These are phyloP conservation scores for Flaveria robusta DNA, from an alignment of 129 eudicot genomes.

Conservation along the genomic window DNA sequence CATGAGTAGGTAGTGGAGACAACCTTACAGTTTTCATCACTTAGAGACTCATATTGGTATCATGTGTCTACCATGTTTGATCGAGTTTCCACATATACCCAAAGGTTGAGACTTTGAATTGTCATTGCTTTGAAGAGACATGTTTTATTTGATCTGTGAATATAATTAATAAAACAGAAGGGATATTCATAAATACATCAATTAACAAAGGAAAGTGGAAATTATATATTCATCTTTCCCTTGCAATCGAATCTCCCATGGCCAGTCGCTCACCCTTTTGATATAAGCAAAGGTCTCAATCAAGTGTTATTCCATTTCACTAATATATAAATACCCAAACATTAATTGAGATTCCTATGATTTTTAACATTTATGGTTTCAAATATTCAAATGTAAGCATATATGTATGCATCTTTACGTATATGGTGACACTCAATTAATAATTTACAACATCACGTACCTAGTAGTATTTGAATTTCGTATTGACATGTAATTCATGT, in stretches of 20 bases:
- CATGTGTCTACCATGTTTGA: not conserved
- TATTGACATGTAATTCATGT: no score
- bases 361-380: no score
- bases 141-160: not conserved
- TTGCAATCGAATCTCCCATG: not conserved
- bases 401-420: not conserved
- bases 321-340: not conserved
- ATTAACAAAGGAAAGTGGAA: not conserved
- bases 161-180: not conserved
- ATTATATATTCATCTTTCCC: not conserved
- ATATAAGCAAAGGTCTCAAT: not conserved
- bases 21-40: no score
- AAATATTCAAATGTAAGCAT: no score
- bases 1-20: no score
- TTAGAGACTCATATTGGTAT: not conserved
- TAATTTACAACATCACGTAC: not conserved
- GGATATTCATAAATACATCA: not conserved
- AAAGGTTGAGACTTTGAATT: not conserved
- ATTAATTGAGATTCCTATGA: no score
- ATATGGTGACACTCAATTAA: not conserved
- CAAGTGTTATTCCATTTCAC: not conserved
- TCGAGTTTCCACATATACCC: not conserved
- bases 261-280: not conserved
- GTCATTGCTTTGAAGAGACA: not conserved
- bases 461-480: not conserved